A percentile compares a stretch with the other conserved stretches of the same genome.
Evolutionary conservation across 2,329 filamentous ascomycete genomes (phyloP).

Genomic region (Pseudohalonectria lignicola): DNA sequence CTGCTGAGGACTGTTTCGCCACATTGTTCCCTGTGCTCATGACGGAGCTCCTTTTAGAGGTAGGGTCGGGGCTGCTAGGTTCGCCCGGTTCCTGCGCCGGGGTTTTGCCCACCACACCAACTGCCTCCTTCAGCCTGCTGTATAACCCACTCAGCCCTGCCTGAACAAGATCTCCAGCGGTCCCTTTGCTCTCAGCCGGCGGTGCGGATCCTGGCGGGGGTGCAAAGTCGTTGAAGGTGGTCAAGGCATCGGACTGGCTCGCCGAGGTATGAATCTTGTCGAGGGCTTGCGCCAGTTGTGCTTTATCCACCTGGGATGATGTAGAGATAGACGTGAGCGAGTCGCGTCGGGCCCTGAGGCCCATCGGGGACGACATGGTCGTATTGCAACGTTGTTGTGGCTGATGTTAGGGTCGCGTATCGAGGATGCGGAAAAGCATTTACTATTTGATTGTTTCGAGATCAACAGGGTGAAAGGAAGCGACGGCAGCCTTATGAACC

Average conservation of each 20-base stretch:
- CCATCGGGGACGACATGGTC: constrained; percentile 13
- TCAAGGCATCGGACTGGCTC: constrained; percentile 74
- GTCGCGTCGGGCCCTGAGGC: constrained; percentile 23
- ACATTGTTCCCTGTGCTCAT: constrained; percentile 10
- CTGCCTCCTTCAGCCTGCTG: constrained; percentile 70
- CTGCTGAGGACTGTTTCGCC: constrained; percentile 19
- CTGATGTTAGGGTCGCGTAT: too few relatives aligned
- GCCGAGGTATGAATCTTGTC: constrained; percentile 83
- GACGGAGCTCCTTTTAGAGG: constrained; percentile 29
- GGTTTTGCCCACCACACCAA: constrained; percentile 51
- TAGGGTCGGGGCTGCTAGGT: constrained; percentile 28
- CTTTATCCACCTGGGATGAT: constrained; percentile 50
- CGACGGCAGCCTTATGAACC: too few relatives aligned
- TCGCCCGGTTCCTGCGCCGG: constrained; percentile 22
- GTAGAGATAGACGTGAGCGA: constrained; percentile 32
- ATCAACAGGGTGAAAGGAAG: too few relatives aligned
- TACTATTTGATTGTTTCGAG: too few relatives aligned
- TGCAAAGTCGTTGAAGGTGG: constrained; percentile 89
- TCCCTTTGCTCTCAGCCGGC: constrained; percentile 54
- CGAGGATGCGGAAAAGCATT: too few relatives aligned
- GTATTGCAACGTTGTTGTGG: too few relatives aligned
- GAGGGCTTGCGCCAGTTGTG: constrained; percentile 65
- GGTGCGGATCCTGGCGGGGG: constrained; percentile 50
- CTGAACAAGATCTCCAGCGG: constrained; percentile 65
- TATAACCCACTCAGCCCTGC: constrained; percentile 85